Evolutionary conservation across 169 alveolate species (phyloP).

Genomic region (Miamiensis avidus): DNA sequence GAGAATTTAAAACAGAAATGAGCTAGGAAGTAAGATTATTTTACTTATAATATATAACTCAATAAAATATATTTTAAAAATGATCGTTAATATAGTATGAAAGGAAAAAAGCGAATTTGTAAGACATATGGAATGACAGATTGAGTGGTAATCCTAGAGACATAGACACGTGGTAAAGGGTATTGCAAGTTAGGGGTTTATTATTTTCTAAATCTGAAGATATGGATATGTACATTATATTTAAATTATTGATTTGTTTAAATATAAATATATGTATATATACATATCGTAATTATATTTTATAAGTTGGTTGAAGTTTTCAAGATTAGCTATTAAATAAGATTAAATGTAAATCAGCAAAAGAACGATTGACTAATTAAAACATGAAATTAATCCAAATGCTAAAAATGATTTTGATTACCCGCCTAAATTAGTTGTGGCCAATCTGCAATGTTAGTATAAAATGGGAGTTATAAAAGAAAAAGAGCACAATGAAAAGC

Average conservation of each 20-base stretch:
- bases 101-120: slow-evolving; percentile 38
- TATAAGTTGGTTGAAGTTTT: slow-evolving; percentile 47
- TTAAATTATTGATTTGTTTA: no score
- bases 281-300: neutral
- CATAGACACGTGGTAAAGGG: slow-evolving; percentile 58
- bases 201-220: slow-evolving; percentile 51
- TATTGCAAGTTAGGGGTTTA: slow-evolving; percentile 55
- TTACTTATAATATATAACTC: no score
- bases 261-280: neutral
- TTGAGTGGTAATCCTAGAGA: slow-evolving; percentile 64
- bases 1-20: slow-evolving; percentile 45
- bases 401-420: slow-evolving; percentile 43
- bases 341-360: slow-evolving; percentile 48
- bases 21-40: slow-evolving; percentile 20
- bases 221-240: slow-evolving; percentile 49
- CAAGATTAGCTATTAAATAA: slow-evolving; percentile 50
- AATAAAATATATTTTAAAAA: no score
- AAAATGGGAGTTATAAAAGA: slow-evolving; percentile 45
- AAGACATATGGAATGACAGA: slow-evolving; percentile 56
- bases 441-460: slow-evolving; percentile 46
- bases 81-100: neutral
- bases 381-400: slow-evolving; percentile 36
- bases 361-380: slow-evolving; percentile 44
- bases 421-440: slow-evolving; percentile 45
- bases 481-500: slow-evolving; percentile 49